Evolutionary conservation across 352 stramenopile genomes (phyloP).

Genomic region (Pythium coloratum): DNA sequence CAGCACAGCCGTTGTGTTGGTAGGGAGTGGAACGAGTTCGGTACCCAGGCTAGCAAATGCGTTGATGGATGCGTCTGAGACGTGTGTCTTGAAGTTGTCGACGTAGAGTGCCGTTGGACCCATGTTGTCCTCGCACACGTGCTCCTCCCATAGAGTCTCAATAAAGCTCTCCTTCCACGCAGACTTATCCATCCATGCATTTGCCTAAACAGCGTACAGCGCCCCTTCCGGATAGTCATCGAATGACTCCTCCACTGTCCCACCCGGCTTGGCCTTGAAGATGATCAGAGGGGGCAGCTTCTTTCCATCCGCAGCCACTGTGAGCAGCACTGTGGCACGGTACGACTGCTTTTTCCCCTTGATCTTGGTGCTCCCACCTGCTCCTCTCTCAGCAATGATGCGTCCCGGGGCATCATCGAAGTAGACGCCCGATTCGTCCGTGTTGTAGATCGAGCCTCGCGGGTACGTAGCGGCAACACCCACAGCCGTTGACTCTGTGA

Average conservation of each 20-base stretch:
- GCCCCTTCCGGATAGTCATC: constrained; percentile 13
- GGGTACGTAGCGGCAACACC: constrained; percentile 10
- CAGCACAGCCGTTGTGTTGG: constrained; percentile 27
- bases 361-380: constrained; percentile 29
- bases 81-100: constrained; percentile 36
- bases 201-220: constrained; percentile 23
- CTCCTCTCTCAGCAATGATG: constrained; percentile 23
- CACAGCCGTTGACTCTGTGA: not conserved
- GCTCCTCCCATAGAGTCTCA: constrained; percentile 10
- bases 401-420: constrained; percentile 17
- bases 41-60: constrained; percentile 22
- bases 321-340: constrained; percentile 24
- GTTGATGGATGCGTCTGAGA: constrained; percentile 18
- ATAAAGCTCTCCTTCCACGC: constrained; percentile 24
- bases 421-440: constrained; percentile 27
- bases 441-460: constrained; percentile 19
- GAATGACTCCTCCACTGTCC: constrained; percentile 20
- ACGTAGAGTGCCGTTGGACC: constrained; percentile 20
- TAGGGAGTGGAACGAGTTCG: constrained; percentile 24
- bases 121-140: constrained; percentile 2
- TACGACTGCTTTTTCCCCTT: constrained; percentile 32
- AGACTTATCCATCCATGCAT: constrained; percentile 31
- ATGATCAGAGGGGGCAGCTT: constrained; percentile 28
- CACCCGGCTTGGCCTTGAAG: constrained; percentile 24
- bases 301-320: constrained; percentile 12